These are phyloP conservation scores for Sugiyamaella neomexicana DNA, from an alignment of 1,139 yeast species.

Conservation along the genomic window DNA sequence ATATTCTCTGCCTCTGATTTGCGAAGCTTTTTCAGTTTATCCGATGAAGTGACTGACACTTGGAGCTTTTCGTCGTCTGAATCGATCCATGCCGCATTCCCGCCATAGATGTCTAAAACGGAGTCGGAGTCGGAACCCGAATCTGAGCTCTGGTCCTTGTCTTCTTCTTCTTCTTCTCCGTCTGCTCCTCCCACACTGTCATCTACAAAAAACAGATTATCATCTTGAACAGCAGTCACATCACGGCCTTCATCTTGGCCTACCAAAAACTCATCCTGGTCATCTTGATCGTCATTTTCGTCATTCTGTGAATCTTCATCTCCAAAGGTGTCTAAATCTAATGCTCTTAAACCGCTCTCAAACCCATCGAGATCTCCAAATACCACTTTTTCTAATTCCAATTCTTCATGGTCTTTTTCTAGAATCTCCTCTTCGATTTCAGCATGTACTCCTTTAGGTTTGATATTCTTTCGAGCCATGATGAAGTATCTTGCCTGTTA, in stretches of 20 bases:
- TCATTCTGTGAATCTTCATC: constrained; percentile 41
- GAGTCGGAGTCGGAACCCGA: constrained; percentile 32
- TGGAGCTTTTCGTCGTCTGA: constrained; percentile 81
- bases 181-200: constrained; percentile 34
- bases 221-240: constrained; percentile 39
- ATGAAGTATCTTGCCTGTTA: not conserved
- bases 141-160: not conserved
- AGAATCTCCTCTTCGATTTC: constrained; percentile 6
- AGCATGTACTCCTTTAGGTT: not conserved
- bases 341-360: constrained; percentile 60
- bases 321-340: constrained; percentile 50
- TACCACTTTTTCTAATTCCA: constrained; percentile 74
- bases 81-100: constrained; percentile 77
- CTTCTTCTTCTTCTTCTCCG: constrained; percentile 19
- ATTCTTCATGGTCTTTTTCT: constrained; percentile 81
- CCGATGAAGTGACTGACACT: constrained; percentile 60
- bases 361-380: constrained; percentile 88
- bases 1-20: constrained; percentile 57
- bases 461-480: constrained; percentile 8
- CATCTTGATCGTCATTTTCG: constrained; percentile 41
- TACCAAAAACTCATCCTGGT: constrained; percentile 34
- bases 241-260: constrained; percentile 28
- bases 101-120: constrained; percentile 37
- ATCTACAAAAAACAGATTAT: constrained; percentile 39
- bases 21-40: constrained; percentile 71